Base-by-base conservation (phyloP, 805 yeast genomes). In the Hanseniaspora osmophila region DNA sequence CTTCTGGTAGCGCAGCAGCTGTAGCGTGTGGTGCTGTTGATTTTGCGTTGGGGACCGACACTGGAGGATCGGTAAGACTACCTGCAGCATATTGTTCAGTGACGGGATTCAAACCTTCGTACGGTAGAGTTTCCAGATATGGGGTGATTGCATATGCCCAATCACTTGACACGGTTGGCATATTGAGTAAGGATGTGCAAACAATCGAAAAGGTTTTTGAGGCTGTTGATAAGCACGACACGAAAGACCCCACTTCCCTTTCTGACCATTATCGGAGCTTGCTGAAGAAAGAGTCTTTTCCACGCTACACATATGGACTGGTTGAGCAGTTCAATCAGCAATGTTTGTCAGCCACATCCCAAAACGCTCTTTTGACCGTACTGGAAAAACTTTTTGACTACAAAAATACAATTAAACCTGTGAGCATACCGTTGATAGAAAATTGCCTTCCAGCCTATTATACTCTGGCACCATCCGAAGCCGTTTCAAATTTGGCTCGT, bases 1-100 rank as follows among this genome's bases (percentile, higher is more conserved):
- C 95, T 6, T 96, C 97, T 16, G 98, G 98, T 0, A 75, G 92
- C 35, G 97, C 97, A 0, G 95, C 95, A 1, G 84, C 94, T 0
- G 95, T 90, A 1, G 80, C 90, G 1, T 74, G 80, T 0, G 80
- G 66, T 1, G 56, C 77, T 50, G 60, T 54, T 1, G 37, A 46
- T 37, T 78, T 84, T 54, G 74, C 94, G 1, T 62, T 92, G 33
- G 99, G 98, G 0, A 84, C 97, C 1, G 99, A 92, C 55, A 92
- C 99, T 0, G 99, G 99, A 5, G 99, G 99, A 0, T 86, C 96
- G 0, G 85, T 92, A 0, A 70, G 99, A 49, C 66, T 85, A 17
- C 99, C 99, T 0, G 94, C 95, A 1, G 80, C 94, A 16, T 86
- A 81, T 59, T 80, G 90, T 52, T 84, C 88, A 1, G 71, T 82